Evolutionary conservation across 257 asterid genomes (phyloP), one percentile per base, ranked within the genome.

Genomic region (Solanum chiquidenum): DNA sequence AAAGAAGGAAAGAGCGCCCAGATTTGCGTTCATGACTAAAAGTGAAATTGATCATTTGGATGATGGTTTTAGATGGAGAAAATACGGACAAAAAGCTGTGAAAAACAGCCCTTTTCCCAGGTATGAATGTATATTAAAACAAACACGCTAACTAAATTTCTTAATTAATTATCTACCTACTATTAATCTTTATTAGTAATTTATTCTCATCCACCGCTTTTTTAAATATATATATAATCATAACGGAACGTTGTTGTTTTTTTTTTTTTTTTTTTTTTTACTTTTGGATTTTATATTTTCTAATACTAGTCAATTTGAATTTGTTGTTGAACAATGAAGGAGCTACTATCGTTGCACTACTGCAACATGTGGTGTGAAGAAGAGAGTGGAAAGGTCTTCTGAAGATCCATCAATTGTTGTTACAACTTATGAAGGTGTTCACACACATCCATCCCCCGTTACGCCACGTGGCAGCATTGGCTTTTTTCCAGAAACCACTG

Each of bases 11-110:
- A 97, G 92, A 85, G 96, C 92, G 34, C 92, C 96, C 82, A 92
- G 99, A 94, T 93, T 95, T 92, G 98, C 99, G 88, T 97, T 97
- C 98, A 92, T 93, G 96, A 97, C 99, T 40, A 96, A 96, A 95
- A 95, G 95, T 84, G 98, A 94, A 46, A 92, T 95, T 38, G 98
- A 97, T 93, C 92, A 95, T 89, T 91, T 95, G 92, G 99, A 97
- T 88, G 99, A 97, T 93, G 98, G 99, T 6, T 97, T 89, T 88
- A 92, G 98, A 95, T 97, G 98, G 98, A 93, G 98, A 91, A 97
- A 97, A 91, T 97, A 95, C 90, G 99, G 98, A 71, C 98, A 94
- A 88, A 97, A 97, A 90, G 97, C 98, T 37, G 98, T 97, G 11
- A 97, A 97, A 89, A 93, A 95, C 92, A 97, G 98, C 93, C 98